Percentiles rank a stretch among this genome's conserved stretches.
phyloP scores from a whole-genome alignment of 1,284 basidiomycete species.

The Trichosporon faecale region DNA sequence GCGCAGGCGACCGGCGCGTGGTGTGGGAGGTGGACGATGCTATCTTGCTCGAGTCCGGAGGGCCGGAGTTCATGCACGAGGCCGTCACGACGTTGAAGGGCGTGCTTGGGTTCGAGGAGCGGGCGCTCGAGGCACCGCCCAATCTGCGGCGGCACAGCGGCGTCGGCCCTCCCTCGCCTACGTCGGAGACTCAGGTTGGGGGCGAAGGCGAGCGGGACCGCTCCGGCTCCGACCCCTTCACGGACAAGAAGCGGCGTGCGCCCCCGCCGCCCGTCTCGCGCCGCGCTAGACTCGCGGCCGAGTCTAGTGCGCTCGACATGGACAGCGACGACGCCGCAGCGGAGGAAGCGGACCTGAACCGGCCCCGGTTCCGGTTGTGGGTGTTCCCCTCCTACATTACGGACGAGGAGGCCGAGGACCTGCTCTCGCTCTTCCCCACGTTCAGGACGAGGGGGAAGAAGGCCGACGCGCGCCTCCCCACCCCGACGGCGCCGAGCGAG shows the following conservation, averaged over 20 bases:
- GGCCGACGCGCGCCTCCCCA: conserved; percentile 35
- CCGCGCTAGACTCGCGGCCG: not conserved
- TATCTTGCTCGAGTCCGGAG: conserved; percentile 48
- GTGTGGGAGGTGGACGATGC: conserved; percentile 52
- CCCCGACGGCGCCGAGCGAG: conserved; percentile 28
- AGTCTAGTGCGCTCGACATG: conserved; percentile 21
- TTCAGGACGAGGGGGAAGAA: conserved; percentile 22
- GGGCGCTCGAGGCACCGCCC: conserved; percentile 39
- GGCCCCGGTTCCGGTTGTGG: conserved; percentile 45
- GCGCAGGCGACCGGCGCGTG: conserved; percentile 35
- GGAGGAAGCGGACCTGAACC: conserved; percentile 43
- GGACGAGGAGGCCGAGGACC: conserved; percentile 41
- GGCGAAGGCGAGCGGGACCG: conserved; percentile 11
- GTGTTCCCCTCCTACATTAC: conserved; percentile 42
- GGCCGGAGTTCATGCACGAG: conserved; percentile 49
- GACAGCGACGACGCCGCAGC: conserved; percentile 33
- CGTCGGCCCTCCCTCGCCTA: not conserved
- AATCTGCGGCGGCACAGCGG: conserved; percentile 24
- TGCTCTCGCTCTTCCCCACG: conserved; percentile 37
- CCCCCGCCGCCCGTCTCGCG: conserved; percentile 36
- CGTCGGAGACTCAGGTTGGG: conserved; percentile 9
- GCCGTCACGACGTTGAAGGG: conserved; percentile 46
- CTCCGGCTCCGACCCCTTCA: conserved; percentile 42
- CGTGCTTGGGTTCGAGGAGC: conserved; percentile 45
- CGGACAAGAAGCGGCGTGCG: conserved; percentile 27